A percentile compares a stretch with the other conserved stretches of the same genome.
Conservation (phyloP, 2,329 filamentous ascomycete species). For the Nemania bipapillata region DNA sequence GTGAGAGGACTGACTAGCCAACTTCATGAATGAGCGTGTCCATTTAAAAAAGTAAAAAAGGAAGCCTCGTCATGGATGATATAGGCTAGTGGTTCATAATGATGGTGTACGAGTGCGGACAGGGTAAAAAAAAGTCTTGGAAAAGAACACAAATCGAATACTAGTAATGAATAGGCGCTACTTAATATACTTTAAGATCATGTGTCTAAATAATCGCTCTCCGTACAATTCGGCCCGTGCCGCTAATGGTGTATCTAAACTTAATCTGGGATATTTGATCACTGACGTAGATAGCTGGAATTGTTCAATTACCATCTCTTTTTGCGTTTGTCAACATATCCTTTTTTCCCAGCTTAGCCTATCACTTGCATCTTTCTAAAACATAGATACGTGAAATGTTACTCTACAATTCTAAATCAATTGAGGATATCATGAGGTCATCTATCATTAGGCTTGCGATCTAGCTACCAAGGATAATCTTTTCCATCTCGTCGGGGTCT, state of each 20-base stretch:
- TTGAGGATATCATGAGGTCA: conserved; percentile 2
- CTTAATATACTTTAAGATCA: conserved; percentile 23
- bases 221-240: background rate
- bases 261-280: background rate
- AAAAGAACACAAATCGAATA: background rate
- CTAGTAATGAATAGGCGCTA: conserved; percentile 21
- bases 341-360: background rate
- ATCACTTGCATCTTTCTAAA: background rate
- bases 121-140: background rate
- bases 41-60: too few relatives aligned
- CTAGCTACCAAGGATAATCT: conserved; percentile 56
- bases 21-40: too few relatives aligned
- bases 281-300: background rate
- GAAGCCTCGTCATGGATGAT: too few relatives aligned
- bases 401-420: background rate
- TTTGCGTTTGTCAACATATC: background rate
- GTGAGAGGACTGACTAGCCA: background rate
- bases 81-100: too few relatives aligned
- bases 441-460: background rate
- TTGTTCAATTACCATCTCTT: background rate
- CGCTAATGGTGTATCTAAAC: background rate
- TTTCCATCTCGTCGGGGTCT: conserved; percentile 71
- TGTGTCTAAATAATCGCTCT: background rate
- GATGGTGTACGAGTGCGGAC: conserved; percentile 2
- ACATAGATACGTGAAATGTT: background rate